phyloP scores from a whole-genome alignment of 805 yeast genomes.

The Wickerhamomyces ciferrii region DNA sequence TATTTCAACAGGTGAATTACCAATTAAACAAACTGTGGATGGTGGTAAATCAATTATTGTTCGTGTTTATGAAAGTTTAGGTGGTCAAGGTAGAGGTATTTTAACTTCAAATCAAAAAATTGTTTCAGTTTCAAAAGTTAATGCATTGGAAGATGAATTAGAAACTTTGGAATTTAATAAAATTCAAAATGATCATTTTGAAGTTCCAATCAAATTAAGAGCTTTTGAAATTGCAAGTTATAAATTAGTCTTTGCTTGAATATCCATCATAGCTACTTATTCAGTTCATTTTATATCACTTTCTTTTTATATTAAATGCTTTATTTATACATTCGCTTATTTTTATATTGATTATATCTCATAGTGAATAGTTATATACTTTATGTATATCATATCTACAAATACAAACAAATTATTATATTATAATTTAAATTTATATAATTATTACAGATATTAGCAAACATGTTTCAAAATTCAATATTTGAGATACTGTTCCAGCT shows the following conservation, averaged over 20 bases:
- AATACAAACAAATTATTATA: too few relatives aligned
- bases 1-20: slow-evolving; percentile 37
- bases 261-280: too few relatives aligned
- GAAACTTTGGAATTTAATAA: slow-evolving; percentile 21
- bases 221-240: slow-evolving; percentile 72
- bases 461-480: too few relatives aligned
- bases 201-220: slow-evolving; percentile 43
- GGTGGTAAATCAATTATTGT: slow-evolving; percentile 53
- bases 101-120: slow-evolving; percentile 38
- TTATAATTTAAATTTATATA: too few relatives aligned
- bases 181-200: slow-evolving; percentile 11
- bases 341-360: not conserved
- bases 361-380: not conserved
- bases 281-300: too few relatives aligned
- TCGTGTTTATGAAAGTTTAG: slow-evolving; percentile 83
- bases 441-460: too few relatives aligned
- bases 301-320: not conserved
- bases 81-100: slow-evolving; percentile 62
- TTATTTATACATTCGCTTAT: not conserved
- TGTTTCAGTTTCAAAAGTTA: slow-evolving; percentile 24
- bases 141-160: slow-evolving; percentile 33
- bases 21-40: slow-evolving; percentile 37
- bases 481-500: too few relatives aligned
- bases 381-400: too few relatives aligned
- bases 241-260: slow-evolving; percentile 22